Evolutionary conservation across 2,329 filamentous ascomycete species (phyloP).

Genomic region (Xylariaceae sp.): DNA sequence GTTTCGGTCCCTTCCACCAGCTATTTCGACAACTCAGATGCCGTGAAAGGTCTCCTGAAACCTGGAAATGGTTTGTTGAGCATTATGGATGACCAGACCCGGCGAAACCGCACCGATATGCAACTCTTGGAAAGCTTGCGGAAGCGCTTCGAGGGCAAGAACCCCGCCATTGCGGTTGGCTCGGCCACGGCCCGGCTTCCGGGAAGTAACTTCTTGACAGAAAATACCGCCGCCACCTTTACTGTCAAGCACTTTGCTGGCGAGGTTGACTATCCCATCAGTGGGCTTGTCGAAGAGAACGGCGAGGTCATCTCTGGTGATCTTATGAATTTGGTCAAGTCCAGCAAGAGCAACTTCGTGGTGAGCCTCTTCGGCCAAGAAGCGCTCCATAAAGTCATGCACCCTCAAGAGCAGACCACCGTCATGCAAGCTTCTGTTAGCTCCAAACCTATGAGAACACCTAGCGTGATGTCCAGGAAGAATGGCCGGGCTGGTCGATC

Average conservation of each 20-base stretch:
- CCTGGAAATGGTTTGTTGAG: constrained; percentile 85
- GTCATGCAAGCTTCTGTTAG: constrained; percentile 95
- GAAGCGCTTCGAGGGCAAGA: constrained; percentile 92
- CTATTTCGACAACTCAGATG: constrained; percentile 97
- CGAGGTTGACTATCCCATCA: constrained; percentile 88
- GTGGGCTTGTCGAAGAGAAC: constrained; percentile 87
- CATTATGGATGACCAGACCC: constrained; percentile 93
- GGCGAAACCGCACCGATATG: constrained; percentile 77
- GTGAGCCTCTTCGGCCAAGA: constrained; percentile 92
- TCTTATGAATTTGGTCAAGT: constrained; percentile 86
- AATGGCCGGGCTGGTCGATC: constrained; percentile 35
- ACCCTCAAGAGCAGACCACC: constrained; percentile 81
- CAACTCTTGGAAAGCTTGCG: constrained; percentile 86
- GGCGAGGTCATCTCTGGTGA: constrained; percentile 94
- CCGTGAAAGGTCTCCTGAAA: constrained; percentile 85
- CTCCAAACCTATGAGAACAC: constrained; percentile 86
- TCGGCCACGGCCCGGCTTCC: constrained; percentile 68
- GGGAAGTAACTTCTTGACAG: constrained; percentile 83
- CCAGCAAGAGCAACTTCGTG: constrained; percentile 83
- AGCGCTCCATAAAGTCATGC: constrained; percentile 83
- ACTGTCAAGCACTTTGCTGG: constrained; percentile 93
- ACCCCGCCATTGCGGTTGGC: constrained; percentile 76
- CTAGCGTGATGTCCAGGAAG: constrained; percentile 84
- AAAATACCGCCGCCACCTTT: constrained; percentile 73
- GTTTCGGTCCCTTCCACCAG: constrained; percentile 83